phyloP scores from a whole-genome alignment of 768 basidiomycete genomes.

The Tulasnella sp. region DNA sequence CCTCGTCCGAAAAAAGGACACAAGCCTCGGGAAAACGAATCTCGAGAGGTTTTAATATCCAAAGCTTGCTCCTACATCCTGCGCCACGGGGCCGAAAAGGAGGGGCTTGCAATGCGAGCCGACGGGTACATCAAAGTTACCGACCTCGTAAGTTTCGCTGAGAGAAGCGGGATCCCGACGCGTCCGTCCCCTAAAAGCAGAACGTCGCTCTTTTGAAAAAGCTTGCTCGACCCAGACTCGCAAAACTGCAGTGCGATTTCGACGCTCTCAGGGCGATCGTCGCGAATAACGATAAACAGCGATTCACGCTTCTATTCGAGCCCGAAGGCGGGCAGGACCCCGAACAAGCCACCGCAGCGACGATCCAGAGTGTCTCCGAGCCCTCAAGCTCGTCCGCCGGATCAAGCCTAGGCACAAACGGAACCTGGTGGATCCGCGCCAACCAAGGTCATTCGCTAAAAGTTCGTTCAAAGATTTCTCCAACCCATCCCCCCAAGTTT shows the following conservation, averaged over 20 bases:
- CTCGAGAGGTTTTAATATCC: constrained; percentile 65
- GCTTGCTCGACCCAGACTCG: constrained; percentile 58
- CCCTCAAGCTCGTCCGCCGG: constrained; percentile 27
- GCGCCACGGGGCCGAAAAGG: constrained; percentile 80
- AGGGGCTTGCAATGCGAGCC: constrained; percentile 67
- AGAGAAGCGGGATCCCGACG: not conserved
- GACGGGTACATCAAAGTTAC: constrained; percentile 83
- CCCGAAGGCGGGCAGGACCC: constrained; percentile 30
- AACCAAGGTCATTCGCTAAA: constrained; percentile 87
- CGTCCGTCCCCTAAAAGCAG: not conserved
- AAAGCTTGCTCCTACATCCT: constrained; percentile 89
- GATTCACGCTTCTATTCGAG: constrained; percentile 60
- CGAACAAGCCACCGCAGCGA: not conserved
- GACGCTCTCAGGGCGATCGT: constrained; percentile 51
- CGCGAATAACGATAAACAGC: constrained; percentile 40
- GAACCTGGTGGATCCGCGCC: constrained; percentile 82
- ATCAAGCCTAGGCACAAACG: constrained; percentile 32
- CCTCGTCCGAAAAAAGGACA: not conserved
- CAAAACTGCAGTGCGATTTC: constrained; percentile 50
- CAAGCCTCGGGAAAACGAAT: constrained; percentile 42
- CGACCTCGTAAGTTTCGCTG: constrained; percentile 65
- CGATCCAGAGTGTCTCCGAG: not conserved
- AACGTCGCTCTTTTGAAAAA: constrained; percentile 48
- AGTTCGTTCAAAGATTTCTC: constrained; percentile 43
- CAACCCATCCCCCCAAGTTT: not conserved